These are phyloP conservation scores for Rosellinia necatrix DNA, from an alignment of 2,329 filamentous ascomycete genomes.

Conservation along the genomic window DNA sequence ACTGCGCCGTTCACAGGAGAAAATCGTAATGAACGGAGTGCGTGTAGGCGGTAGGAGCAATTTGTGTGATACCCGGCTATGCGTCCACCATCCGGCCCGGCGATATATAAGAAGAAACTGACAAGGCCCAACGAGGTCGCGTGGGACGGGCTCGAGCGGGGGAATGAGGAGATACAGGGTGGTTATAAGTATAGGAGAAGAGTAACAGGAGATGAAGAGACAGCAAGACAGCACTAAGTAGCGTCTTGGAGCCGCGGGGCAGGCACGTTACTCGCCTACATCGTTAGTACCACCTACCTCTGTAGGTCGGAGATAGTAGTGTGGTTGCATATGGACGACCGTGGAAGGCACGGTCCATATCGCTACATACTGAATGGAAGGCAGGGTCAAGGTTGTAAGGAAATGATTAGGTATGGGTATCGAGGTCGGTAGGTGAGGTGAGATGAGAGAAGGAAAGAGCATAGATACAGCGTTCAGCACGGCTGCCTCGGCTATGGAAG, in stretches of 20 bases:
- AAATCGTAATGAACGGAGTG: neutral
- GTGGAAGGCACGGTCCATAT: neutral
- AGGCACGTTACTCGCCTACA: too few species aligned
- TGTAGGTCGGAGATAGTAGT: too few species aligned
- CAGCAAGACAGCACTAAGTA: neutral
- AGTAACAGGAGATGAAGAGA: neutral
- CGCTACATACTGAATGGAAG: neutral
- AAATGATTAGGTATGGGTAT: neutral
- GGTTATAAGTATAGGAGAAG: neutral
- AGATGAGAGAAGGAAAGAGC: too few species aligned
- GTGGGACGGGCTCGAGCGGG: neutral
- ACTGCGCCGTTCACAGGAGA: neutral
- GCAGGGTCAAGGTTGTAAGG: neutral
- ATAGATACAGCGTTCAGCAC: neutral
- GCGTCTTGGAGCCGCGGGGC: neutral
- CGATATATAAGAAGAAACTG: neutral
- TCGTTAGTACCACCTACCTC: neutral
- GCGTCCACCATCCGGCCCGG: neutral
- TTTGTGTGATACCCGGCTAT: slow-evolving; percentile 4
- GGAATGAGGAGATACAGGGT: neutral
- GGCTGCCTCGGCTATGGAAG: neutral
- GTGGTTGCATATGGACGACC: too few species aligned
- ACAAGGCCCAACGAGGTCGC: neutral
- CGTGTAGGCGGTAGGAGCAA: neutral
- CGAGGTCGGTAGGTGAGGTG: neutral